Percentiles rank a stretch among this genome's conserved stretches.
phyloP scores from a whole-genome alignment of 2,329 filamentous ascomycete species.

The Diplodia corticola region DNA sequence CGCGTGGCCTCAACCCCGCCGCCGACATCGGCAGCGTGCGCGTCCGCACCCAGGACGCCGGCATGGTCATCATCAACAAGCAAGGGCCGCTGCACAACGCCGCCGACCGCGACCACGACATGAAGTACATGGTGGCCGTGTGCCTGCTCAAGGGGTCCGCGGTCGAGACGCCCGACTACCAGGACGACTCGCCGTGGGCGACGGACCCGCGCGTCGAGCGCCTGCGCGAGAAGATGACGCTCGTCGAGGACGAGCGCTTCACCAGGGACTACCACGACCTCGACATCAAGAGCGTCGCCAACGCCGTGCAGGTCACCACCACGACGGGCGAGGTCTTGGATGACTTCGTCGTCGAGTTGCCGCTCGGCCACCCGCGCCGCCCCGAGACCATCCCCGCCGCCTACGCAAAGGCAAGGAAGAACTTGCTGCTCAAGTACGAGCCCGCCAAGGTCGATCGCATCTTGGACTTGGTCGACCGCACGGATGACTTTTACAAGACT shows the following conservation, averaged over 20 bases:
- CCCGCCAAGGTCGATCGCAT: too few species aligned
- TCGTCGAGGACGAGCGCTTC: conserved; percentile 94
- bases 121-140: conserved; percentile 91
- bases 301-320: conserved; percentile 90
- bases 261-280: conserved; percentile 96
- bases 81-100: conserved; percentile 99
- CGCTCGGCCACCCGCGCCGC: conserved; percentile 69
- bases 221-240: conserved; percentile 92
- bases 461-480: too few species aligned
- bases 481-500: too few species aligned
- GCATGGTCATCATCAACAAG: conserved; percentile 99
- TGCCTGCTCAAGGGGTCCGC: conserved; percentile 90
- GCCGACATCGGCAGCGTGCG: conserved; percentile 86
- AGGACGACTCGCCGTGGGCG: conserved; percentile 87
- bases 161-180: conserved; percentile 90
- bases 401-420: conserved; percentile 28
- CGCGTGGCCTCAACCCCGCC: conserved; percentile 79
- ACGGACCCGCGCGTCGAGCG: conserved; percentile 85
- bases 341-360: conserved; percentile 90
- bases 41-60: conserved; percentile 96
- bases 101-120: conserved; percentile 97
- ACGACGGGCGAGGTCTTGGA: conserved; percentile 91
- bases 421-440: conserved; percentile 26
- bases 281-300: conserved; percentile 89
- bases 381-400: conserved; percentile 27